Evolutionary conservation across 1,284 basidiomycete species (phyloP).

Genomic region (Dichomitus squalens): DNA sequence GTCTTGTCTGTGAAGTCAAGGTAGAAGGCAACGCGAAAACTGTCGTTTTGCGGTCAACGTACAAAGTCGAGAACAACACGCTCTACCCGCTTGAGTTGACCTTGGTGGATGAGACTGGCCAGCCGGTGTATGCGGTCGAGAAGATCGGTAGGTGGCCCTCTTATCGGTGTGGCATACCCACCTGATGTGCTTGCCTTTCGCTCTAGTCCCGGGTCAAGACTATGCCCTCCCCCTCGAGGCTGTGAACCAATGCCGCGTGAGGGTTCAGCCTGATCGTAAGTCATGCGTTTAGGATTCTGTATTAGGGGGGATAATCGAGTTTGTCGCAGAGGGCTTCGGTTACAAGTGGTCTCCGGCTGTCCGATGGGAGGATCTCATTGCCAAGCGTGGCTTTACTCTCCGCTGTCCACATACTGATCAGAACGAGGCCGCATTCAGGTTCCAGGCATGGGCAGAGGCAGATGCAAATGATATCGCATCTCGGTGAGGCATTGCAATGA

Average conservation of each 20-base stretch:
- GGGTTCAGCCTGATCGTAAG: slow-evolving; percentile 92
- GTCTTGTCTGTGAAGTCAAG: slow-evolving; percentile 89
- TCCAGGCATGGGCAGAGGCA: slow-evolving; percentile 91
- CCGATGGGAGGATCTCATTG: slow-evolving; percentile 88
- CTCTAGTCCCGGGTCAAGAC: slow-evolving; percentile 79
- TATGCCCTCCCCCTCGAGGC: slow-evolving; percentile 93
- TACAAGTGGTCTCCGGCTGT: slow-evolving; percentile 94
- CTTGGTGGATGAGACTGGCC: slow-evolving; percentile 84
- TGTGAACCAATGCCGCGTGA: slow-evolving; percentile 82
- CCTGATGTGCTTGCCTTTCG: background rate
- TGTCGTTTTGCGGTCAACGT: slow-evolving; percentile 93
- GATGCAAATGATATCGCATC: slow-evolving; percentile 67
- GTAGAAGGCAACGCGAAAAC: slow-evolving; percentile 95
- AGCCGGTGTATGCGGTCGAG: slow-evolving; percentile 80
- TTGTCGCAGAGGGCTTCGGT: slow-evolving; percentile 81
- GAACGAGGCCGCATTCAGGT: slow-evolving; percentile 90
- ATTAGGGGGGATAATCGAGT: slow-evolving; percentile 13
- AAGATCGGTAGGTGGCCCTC: slow-evolving; percentile 68
- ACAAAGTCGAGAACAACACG: slow-evolving; percentile 91
- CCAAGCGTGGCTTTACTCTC: slow-evolving; percentile 80
- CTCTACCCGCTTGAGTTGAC: slow-evolving; percentile 94
- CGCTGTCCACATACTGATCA: slow-evolving; percentile 85
- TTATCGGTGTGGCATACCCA: slow-evolving; percentile 1
- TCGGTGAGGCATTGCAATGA: slow-evolving; percentile 44
- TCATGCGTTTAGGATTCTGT: slow-evolving; percentile 1